phyloP scores from a whole-genome alignment of 176 grass and related monocot genomes.

The Aegilops umbellulata region DNA sequence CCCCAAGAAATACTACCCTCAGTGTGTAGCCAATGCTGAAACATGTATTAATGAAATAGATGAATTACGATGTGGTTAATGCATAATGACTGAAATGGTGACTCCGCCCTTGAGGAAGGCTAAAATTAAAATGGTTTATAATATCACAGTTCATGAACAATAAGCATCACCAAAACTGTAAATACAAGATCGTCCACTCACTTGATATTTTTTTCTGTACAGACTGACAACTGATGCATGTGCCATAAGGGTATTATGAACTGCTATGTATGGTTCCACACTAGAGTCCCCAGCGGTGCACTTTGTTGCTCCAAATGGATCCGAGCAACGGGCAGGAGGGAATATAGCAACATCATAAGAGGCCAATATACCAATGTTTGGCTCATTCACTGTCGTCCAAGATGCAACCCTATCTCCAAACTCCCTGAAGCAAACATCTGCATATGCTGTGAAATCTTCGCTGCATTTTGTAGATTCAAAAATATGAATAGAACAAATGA shows the following conservation, averaged over 20 bases:
- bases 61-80: no score
- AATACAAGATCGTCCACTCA: slow-evolving; percentile 15
- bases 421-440: slow-evolving; percentile 59
- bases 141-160: not conserved
- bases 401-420: slow-evolving; percentile 58
- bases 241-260: slow-evolving; percentile 41
- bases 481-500: not conserved
- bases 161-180: not conserved
- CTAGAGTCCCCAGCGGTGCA: slow-evolving; percentile 48
- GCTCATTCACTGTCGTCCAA: slow-evolving; percentile 58
- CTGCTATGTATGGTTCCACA: slow-evolving; percentile 59
- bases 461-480: slow-evolving; percentile 11
- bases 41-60: not conserved
- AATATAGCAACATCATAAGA: slow-evolving; percentile 6
- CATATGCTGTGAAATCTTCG: slow-evolving; percentile 21
- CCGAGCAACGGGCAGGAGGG: slow-evolving; percentile 48
- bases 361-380: slow-evolving; percentile 32
- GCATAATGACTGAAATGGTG: no score
- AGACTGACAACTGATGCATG: slow-evolving; percentile 53
- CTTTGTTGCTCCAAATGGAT: slow-evolving; percentile 53
- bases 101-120: not conserved
- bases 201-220: slow-evolving; percentile 56
- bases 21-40: not conserved
- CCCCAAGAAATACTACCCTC: not conserved
- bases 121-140: not conserved